A percentile compares a stretch with the other conserved stretches of the same genome.
Evolutionary conservation across 768 basidiomycete species (phyloP).

Genomic region (Amanita molliuscula): DNA sequence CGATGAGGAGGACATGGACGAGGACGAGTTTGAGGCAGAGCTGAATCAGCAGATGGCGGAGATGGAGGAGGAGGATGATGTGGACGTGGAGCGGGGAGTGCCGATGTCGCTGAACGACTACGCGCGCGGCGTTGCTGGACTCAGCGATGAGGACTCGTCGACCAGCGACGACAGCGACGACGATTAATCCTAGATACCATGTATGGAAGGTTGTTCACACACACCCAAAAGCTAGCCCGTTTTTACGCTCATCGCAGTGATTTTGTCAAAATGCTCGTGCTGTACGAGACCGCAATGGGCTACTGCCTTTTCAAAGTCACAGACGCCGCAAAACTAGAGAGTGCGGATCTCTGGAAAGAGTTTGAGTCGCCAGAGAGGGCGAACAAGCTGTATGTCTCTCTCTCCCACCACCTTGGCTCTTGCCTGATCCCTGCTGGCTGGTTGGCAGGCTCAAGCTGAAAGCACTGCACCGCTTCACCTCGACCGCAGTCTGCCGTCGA

Average conservation of each 20-base stretch:
- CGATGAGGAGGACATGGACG: conserved; percentile 3
- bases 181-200: conserved; percentile 2
- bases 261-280: conserved; percentile 70
- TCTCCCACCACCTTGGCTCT: conserved; percentile 7
- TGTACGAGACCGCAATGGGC: conserved; percentile 93
- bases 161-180: conserved; percentile 8
- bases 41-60: conserved; percentile 5
- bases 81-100: not conserved
- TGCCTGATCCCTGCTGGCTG: not conserved
- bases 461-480: conserved; percentile 92
- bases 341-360: conserved; percentile 81
- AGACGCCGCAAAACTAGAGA: conserved; percentile 79
- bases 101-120: conserved; percentile 7
- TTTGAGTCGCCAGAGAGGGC: conserved; percentile 91
- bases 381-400: conserved; percentile 69
- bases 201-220: conserved; percentile 4
- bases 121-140: not conserved
- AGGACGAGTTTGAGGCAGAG: conserved; percentile 3
- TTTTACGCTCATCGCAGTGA: not conserved
- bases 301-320: conserved; percentile 97
- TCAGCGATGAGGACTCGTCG: conserved; percentile 6
- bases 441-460: conserved; percentile 78
- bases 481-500: conserved; percentile 95
- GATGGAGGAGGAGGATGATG: conserved; percentile 1
- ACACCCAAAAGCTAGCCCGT: not conserved